Conservation (phyloP, 192 early-diverging fungal genomes). For the Paraglomus occultum region DNA sequence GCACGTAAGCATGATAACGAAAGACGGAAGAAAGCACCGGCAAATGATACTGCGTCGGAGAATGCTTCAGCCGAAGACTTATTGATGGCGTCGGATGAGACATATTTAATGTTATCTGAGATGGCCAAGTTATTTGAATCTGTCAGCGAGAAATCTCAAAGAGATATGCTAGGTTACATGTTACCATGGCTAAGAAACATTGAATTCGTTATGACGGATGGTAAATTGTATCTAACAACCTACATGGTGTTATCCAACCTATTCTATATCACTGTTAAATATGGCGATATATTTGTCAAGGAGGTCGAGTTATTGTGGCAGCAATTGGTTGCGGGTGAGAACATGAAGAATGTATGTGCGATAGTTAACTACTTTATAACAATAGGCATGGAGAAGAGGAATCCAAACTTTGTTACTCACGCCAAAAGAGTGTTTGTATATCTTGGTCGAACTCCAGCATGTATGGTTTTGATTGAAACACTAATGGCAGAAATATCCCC, state of each 20-base stretch:
- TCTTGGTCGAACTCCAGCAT: constrained; percentile 62
- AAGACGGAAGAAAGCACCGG: neutral
- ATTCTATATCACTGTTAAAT: constrained; percentile 80
- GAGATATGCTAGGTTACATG: constrained; percentile 71
- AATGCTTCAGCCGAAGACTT: neutral
- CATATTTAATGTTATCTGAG: constrained; percentile 73
- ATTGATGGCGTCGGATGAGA: constrained; percentile 45
- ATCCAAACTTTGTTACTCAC: constrained; percentile 73
- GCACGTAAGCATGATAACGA: constrained; percentile 27
- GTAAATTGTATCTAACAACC: constrained; percentile 46
- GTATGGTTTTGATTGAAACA: constrained; percentile 56
- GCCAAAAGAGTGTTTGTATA: constrained; percentile 80
- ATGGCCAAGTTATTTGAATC: constrained; percentile 67
- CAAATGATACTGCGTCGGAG: neutral
- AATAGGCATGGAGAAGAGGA: constrained; percentile 70
- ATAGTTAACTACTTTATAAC: constrained; percentile 72
- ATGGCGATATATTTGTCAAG: constrained; percentile 70
- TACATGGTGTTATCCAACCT: constrained; percentile 70
- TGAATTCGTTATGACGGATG: constrained; percentile 51
- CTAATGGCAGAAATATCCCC: constrained; percentile 70
- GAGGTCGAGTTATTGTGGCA: constrained; percentile 80
- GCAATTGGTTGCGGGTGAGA: constrained; percentile 61
- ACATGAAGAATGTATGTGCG: constrained; percentile 56
- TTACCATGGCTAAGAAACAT: constrained; percentile 82
- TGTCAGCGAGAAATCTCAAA: constrained; percentile 55